Evolutionary conservation across 805 yeast genomes (phyloP).

Genomic region (Kazachstania bromeliacearum): DNA sequence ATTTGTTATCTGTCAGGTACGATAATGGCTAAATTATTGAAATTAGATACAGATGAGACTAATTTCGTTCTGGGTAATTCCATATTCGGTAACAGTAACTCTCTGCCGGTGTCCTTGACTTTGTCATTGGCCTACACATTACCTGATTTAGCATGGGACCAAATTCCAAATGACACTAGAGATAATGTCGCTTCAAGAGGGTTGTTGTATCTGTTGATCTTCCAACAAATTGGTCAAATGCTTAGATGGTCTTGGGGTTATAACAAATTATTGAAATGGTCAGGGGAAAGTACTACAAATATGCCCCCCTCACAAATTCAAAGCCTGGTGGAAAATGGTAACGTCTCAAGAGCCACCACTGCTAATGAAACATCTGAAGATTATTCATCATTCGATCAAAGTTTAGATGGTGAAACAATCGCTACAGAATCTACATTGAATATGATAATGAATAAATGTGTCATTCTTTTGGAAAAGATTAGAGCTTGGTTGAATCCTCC

Average conservation of each 20-base stretch:
- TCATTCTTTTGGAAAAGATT: conserved; percentile 17
- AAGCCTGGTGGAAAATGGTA: conserved; percentile 10
- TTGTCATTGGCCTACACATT: conserved; percentile 67
- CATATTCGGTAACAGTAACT: conserved; percentile 91
- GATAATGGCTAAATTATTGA: conserved; percentile 41
- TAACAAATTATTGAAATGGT: conserved; percentile 52
- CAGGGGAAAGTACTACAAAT: conserved; percentile 23
- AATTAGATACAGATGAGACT: conserved; percentile 62
- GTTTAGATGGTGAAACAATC: background rate
- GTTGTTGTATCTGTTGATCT: conserved; percentile 59
- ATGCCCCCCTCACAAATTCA: conserved; percentile 26
- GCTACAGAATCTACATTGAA: background rate
- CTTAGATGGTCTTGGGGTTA: conserved; percentile 86
- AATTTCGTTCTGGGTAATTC: conserved; percentile 96
- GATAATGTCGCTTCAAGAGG: conserved; percentile 74
- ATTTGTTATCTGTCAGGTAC: conserved; percentile 61
- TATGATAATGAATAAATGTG: conserved; percentile 10
- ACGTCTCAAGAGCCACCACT: background rate
- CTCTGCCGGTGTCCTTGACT: conserved; percentile 86
- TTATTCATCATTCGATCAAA: background rate
- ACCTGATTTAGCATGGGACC: conserved; percentile 71
- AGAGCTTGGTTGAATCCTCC: conserved; percentile 68
- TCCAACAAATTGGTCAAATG: conserved; percentile 77
- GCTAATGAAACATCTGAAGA: background rate
- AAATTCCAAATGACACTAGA: conserved; percentile 52